Conservation (phyloP, 106 monocot genomes). For the Dendrobium catenatum region DNA sequence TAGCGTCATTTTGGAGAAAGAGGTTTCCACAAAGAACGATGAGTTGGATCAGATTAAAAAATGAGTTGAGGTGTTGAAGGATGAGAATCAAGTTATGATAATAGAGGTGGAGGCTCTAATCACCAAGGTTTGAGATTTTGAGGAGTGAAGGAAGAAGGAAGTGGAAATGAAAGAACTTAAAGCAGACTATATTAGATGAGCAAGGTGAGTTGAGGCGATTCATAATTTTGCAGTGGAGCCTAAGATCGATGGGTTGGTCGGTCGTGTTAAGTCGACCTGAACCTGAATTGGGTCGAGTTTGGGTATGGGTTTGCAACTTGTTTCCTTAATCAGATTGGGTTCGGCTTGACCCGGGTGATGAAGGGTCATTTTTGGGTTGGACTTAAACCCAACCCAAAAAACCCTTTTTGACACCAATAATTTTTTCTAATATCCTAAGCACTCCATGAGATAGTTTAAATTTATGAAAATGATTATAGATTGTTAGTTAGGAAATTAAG, state of each 20-base stretch:
- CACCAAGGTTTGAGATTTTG: slow-evolving; percentile 39
- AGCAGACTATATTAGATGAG: slow-evolving; percentile 16
- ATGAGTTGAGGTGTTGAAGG: slow-evolving; percentile 27
- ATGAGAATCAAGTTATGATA: slow-evolving; percentile 40
- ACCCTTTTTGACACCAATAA: too few species aligned
- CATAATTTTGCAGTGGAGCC: neutral
- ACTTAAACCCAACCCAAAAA: too few species aligned
- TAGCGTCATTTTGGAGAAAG: slow-evolving; percentile 83
- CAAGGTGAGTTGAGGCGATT: slow-evolving; percentile 6
- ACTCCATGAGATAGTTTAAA: too few species aligned
- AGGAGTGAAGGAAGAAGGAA: slow-evolving; percentile 38
- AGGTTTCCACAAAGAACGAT: slow-evolving; percentile 35
- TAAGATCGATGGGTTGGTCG: slow-evolving; percentile 8
- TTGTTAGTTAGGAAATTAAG: too few species aligned
- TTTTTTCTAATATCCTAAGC: too few species aligned
- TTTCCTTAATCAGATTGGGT: too few species aligned
- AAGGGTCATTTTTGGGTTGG: too few species aligned
- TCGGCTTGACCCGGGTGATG: too few species aligned
- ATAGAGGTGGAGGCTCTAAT: slow-evolving; percentile 35
- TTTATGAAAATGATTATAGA: too few species aligned
- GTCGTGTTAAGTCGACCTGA: too few species aligned
- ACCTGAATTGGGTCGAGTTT: too few species aligned
- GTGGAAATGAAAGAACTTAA: slow-evolving; percentile 41
- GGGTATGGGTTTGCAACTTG: too few species aligned
- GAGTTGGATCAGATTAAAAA: slow-evolving; percentile 42